These are phyloP conservation scores for Dioszegia aurantiaca DNA, from an alignment of 768 basidiomycete genomes.

Conservation along the genomic window DNA sequence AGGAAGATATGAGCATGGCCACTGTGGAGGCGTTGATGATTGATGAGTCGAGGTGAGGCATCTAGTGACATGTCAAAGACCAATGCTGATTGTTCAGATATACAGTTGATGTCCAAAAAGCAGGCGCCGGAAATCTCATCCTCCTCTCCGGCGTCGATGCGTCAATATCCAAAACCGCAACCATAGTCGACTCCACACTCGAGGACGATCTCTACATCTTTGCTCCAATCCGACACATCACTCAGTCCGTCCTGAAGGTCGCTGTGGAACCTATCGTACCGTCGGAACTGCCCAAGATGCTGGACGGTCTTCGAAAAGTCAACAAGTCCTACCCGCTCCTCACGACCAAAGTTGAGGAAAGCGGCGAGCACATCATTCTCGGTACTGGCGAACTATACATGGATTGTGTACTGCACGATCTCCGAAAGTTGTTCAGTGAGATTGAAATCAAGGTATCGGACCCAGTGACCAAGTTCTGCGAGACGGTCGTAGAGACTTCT, in stretches of 20 bases:
- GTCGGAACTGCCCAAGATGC: constrained; percentile 97
- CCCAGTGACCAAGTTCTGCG: constrained; percentile 96
- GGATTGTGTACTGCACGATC: constrained; percentile 94
- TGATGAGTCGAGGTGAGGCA: constrained; percentile 74
- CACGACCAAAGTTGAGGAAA: constrained; percentile 94
- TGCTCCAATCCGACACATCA: constrained; percentile 93
- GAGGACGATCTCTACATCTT: constrained; percentile 92
- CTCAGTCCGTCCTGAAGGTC: constrained; percentile 92
- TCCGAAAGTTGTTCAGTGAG: constrained; percentile 86
- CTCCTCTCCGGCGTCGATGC: constrained; percentile 89
- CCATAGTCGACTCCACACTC: constrained; percentile 63
- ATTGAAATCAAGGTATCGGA: constrained; percentile 99
- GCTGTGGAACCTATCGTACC: constrained; percentile 98
- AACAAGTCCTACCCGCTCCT: constrained; percentile 97
- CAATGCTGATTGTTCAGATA: constrained; percentile 60
- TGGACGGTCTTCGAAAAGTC: constrained; percentile 90
- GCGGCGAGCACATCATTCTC: constrained; percentile 93
- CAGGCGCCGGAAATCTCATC: constrained; percentile 87
- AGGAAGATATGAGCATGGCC: constrained; percentile 92
- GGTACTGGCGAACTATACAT: constrained; percentile 96
- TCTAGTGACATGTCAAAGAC: neutral
- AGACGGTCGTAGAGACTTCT: constrained; percentile 96
- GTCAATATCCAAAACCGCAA: constrained; percentile 93
- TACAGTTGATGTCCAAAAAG: constrained; percentile 81
- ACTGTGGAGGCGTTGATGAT: constrained; percentile 86